Conservation (phyloP, 2,329 filamentous ascomycete genomes). For the Exophiala phaeomuriformis region DNA sequence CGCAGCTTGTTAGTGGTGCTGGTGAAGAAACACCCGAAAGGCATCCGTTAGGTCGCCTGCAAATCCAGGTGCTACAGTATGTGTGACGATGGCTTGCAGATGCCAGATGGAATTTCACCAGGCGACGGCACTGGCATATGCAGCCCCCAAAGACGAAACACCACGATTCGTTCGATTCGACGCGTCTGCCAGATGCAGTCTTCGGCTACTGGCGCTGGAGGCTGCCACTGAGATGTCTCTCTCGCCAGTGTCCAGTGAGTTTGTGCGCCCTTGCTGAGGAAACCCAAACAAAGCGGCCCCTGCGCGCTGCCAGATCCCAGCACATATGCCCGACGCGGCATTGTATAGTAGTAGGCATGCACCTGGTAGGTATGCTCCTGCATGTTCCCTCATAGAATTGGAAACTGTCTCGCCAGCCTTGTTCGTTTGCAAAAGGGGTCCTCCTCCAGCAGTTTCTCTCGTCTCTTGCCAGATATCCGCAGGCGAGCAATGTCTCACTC, state of each 20-base stretch:
- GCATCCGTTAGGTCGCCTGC: no score
- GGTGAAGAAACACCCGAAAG: no score
- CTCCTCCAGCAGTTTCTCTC: background rate
- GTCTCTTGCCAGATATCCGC: background rate
- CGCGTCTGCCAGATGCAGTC: background rate
- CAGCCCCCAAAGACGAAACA: background rate
- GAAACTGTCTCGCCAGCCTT: no score
- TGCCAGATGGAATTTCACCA: background rate
- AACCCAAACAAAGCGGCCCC: background rate
- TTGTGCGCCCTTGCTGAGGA: background rate
- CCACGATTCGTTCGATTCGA: background rate
- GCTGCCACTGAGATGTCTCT: no score
- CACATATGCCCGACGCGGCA: no score
- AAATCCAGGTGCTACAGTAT: no score
- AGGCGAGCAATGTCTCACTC: slow-evolving; percentile 16
- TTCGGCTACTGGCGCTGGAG: no score
- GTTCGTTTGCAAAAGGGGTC: background rate
- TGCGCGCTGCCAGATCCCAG: background rate
- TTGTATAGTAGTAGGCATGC: background rate
- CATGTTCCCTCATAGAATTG: background rate
- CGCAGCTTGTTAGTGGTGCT: no score
- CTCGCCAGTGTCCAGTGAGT: no score
- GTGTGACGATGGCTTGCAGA: slow-evolving; percentile 3
- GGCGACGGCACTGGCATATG: background rate
- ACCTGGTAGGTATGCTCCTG: background rate